Conservation (phyloP, 139 green algal genomes). For the Tetraselmis striata region DNA sequence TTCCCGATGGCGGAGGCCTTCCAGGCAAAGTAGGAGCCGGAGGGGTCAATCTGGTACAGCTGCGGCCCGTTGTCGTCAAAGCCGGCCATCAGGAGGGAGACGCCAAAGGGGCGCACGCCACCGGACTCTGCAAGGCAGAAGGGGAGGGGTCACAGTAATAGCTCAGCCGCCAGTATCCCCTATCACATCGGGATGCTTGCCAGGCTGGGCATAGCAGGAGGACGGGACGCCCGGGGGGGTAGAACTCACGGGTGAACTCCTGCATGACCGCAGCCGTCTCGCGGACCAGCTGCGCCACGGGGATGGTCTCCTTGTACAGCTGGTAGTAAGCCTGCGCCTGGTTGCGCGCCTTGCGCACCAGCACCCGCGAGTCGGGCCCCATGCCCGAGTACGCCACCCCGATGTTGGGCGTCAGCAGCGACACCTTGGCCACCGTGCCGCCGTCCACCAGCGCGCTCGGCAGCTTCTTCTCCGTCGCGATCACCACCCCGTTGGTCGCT, state of each 20-base stretch:
- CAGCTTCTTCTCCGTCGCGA: conserved; percentile 98
- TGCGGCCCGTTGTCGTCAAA: conserved; percentile 93
- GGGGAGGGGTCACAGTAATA: too few species aligned
- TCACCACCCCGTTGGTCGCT: conserved; percentile 93
- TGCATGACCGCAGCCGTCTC: conserved; percentile 98
- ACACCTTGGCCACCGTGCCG: conserved; percentile 88
- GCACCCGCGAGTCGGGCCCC: conserved; percentile 92
- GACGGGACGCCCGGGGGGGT: too few species aligned
- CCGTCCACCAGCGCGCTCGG: conserved; percentile 85
- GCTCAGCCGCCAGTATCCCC: too few species aligned
- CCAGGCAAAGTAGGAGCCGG: conserved; percentile 96
- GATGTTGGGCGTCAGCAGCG: conserved; percentile 82
- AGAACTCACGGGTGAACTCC: conserved; percentile 97
- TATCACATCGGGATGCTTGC: too few species aligned
- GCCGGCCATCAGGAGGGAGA: conserved; percentile 93
- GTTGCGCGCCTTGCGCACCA: conserved; percentile 89
- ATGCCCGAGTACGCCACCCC: conserved; percentile 97
- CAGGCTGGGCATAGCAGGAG: background rate
- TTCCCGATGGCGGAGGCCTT: conserved; percentile 97
- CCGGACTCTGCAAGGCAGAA: conserved; percentile 64
- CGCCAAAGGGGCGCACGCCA: conserved; percentile 94
- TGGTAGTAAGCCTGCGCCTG: conserved; percentile 81
- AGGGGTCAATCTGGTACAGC: conserved; percentile 97
- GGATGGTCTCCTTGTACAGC: conserved; percentile 94
- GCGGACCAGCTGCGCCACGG: conserved; percentile 91